Evolutionary conservation across 2,329 filamentous ascomycete species (phyloP), one percentile per base, ranked within the genome.

Genomic region (Cladosporium sp.): DNA sequence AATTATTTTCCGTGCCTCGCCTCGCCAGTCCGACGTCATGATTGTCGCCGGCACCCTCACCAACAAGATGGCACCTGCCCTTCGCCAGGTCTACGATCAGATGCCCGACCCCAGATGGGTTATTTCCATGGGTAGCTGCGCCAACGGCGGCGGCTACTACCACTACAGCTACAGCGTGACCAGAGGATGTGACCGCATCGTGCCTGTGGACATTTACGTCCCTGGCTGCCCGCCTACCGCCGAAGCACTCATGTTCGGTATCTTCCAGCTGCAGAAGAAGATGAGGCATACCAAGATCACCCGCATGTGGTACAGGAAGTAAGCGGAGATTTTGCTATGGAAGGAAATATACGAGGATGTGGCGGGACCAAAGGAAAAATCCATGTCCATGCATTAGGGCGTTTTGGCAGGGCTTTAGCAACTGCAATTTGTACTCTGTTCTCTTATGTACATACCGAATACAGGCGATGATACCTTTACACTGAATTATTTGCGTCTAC

Each of bases 51-150:
- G 92, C 60, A 96, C 92, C 30, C 83, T 96, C 62, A 95, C 90
- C 67, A 96, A 96, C 82, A 96, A 96, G 81, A 96, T 96, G 92
- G 91, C 90, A 1, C 90, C 92, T 2, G 92, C 92, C 36, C 79
- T 96, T 71, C 83, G 92, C 74, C 90, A 94, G 77, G 88, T 95
- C 62, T 96, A 96, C 78, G 92, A 96, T 75, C 92, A 96, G 80
- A 96, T 96, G 91, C 90, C 91, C 30, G 91, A 96, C 34, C 91
- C 91, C 20, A 83, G 88, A 71, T 96, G 90, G 90, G 90, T 93
- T 20, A 83, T 88, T 69, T 89, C 86, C 67, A 93, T 93, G 89
- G 89, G 89, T 12, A 89, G 86, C 69, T 93, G 89, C 74, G 89
- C 89, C 61, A 92, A 92, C 74, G 89, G 89, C 54, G 89, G 89